These are phyloP conservation scores for Tilletia indica DNA, from an alignment of 1,284 basidiomycete genomes.

Conservation along the genomic window DNA sequence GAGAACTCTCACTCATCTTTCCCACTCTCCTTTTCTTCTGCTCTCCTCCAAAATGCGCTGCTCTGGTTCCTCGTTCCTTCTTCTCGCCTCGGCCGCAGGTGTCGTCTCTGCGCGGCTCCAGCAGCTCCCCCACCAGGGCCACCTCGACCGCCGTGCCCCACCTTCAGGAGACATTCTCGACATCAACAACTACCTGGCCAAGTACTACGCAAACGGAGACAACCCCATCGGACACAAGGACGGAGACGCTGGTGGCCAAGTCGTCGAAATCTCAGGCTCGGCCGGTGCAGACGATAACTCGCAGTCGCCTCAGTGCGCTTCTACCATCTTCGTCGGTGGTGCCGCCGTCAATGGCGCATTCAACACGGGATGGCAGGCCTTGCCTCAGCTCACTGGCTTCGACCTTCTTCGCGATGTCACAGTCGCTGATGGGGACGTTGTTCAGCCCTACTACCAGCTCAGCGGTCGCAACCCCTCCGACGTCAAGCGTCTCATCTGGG, in stretches of 20 bases:
- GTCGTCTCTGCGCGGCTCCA: neutral
- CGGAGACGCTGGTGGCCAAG: conserved; percentile 41
- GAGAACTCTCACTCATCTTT: neutral
- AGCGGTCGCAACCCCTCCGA: conserved; percentile 29
- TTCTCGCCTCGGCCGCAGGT: neutral
- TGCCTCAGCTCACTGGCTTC: conserved; percentile 49
- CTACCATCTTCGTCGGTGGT: conserved; percentile 45
- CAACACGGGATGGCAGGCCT: conserved; percentile 39
- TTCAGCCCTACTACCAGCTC: conserved; percentile 41
- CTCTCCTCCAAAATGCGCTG: neutral
- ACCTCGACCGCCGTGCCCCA: conserved; percentile 8
- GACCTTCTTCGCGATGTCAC: conserved; percentile 40
- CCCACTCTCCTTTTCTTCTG: neutral
- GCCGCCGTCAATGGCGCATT: conserved; percentile 40
- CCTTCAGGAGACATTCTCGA: conserved; percentile 21
- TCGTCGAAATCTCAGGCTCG: conserved; percentile 36
- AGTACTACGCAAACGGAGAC: conserved; percentile 41
- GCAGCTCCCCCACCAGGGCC: conserved; percentile 6
- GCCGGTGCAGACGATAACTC: conserved; percentile 44
- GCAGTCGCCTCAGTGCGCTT: conserved; percentile 35
- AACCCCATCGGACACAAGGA: conserved; percentile 33
- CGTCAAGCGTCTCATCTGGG: conserved; percentile 42
- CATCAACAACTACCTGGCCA: conserved; percentile 21
- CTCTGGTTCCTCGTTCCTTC: neutral
- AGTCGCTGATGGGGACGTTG: conserved; percentile 28